Conservation (phyloP, 257 asterid genomes). For the Scutellaria minor region DNA sequence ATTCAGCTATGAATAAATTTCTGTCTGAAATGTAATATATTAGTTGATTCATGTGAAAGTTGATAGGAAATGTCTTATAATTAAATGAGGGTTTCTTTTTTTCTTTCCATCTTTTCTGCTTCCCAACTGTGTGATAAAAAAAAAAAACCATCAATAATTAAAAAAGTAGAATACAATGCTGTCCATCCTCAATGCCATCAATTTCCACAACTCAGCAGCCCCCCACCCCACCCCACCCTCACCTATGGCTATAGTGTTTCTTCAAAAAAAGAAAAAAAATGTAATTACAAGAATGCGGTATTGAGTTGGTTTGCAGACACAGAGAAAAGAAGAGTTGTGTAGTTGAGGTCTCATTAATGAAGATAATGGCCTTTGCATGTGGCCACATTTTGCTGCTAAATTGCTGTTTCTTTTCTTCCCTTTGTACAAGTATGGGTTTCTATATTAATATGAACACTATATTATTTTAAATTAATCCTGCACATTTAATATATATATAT, state of each 20-base stretch:
- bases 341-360: conserved; percentile 71
- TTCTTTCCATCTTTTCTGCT: conserved; percentile 17
- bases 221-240: not conserved
- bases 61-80: conserved; percentile 4
- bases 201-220: not conserved
- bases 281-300: conserved; percentile 33
- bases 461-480: no score
- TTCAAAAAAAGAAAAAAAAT: not conserved
- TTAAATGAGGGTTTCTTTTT: not conserved
- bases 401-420: not conserved
- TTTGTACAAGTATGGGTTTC: no score
- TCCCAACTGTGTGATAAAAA: conserved; percentile 39
- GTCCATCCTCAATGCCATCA: conserved; percentile 23
- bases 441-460: no score
- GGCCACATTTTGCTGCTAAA: conserved; percentile 41
- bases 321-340: conserved; percentile 31
- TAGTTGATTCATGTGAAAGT: conserved; percentile 36
- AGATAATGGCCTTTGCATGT: conserved; percentile 55
- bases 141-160: conserved; percentile 18
- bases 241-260: not conserved
- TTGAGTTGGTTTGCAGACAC: conserved; percentile 49
- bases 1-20: not conserved
- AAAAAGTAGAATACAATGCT: conserved; percentile 21
- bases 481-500: no score
- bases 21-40: conserved; percentile 27